Base-by-base conservation (phyloP, 805 yeast species). In the Saccharomycopsis sp. region DNA sequence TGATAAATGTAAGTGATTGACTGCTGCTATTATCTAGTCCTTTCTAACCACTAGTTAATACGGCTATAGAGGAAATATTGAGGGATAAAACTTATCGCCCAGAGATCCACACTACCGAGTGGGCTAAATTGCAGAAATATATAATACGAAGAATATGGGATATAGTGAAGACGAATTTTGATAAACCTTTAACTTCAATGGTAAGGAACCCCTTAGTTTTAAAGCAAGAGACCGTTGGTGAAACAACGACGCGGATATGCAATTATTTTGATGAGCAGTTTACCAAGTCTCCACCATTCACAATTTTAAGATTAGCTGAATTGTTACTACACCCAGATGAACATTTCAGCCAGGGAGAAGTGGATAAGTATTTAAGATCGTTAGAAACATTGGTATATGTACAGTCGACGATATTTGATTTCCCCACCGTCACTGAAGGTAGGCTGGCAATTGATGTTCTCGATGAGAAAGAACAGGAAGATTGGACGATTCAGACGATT, bases 291-390 rank as follows among this genome's bases (percentile, higher is more conserved):
- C 68, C 71, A 3, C 71, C 71, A 6, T 67, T 66, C 44, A 66
- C 68, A 3, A 54, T 63, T 4, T 47, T 55, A 5, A 40, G 71
- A 39, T 22, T 66, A 4, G 59, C 67, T 1, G 72, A 67, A 49
- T 32, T 66, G 3, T 20, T 65, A 2, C 9, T 47, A 4, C 53
- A 54, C 34, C 67, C 70, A 2, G 32, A 36, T 6, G 23, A 64
- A 6, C 63, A 63, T 50, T 49, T 45, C 8, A 48, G 44, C 31
- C 48, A 46, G 14, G 44, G 35, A 4, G 53, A 50, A 5, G 34
- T 61, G 0, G 42, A 55, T 16, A 65, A 65, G 48, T 65, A 51
- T 45, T 53, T 63, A 41, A 56, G 61, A 44, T 56, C 67, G 4
- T 44, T 66, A 29, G 44, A 51, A 14, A 61, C 58, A 46, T 31